These are phyloP conservation scores for Leishmania tarentolae DNA, from an alignment of 208 protist genomes.

Conservation along the genomic window DNA sequence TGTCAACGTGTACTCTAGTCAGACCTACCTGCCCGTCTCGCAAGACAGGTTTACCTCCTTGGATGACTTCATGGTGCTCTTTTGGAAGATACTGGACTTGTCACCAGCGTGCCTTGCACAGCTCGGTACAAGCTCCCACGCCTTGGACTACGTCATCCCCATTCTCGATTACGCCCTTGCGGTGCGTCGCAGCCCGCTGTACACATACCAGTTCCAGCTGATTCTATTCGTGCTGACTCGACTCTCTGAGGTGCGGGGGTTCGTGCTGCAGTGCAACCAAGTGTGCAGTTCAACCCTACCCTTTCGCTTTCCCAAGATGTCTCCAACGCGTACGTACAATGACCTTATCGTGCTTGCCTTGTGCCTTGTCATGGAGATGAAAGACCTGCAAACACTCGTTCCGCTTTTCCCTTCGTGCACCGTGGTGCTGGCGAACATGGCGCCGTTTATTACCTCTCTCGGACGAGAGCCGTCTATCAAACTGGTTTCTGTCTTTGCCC, in stretches of 20 bases:
- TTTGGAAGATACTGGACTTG: conserved; percentile 86
- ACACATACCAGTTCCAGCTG: conserved; percentile 69
- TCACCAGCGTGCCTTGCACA: conserved; percentile 54
- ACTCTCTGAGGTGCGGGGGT: conserved; percentile 70
- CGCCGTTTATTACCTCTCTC: conserved; percentile 80
- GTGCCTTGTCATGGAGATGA: conserved; percentile 60
- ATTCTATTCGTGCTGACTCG: conserved; percentile 82
- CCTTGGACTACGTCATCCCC: conserved; percentile 72
- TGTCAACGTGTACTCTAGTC: conserved; percentile 59
- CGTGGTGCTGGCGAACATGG: conserved; percentile 80
- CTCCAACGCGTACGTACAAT: conserved; percentile 53
- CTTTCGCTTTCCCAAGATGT: conserved; percentile 51
- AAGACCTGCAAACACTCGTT: conserved; percentile 39
- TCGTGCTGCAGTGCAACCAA: conserved; percentile 83
- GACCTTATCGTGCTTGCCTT: conserved; percentile 83
- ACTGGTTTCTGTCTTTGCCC: conserved; percentile 59
- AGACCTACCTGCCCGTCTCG: conserved; percentile 77
- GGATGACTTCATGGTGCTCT: conserved; percentile 82
- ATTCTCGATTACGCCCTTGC: conserved; percentile 78
- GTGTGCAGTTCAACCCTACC: conserved; percentile 46
- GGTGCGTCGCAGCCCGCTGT: conserved; percentile 42
- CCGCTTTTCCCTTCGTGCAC: conserved; percentile 71
- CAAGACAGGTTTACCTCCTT: conserved; percentile 57
- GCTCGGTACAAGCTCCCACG: conserved; percentile 44
- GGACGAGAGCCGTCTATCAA: conserved; percentile 41